Conservation (phyloP, 768 basidiomycete species). For the Lactarius sp. region DNA sequence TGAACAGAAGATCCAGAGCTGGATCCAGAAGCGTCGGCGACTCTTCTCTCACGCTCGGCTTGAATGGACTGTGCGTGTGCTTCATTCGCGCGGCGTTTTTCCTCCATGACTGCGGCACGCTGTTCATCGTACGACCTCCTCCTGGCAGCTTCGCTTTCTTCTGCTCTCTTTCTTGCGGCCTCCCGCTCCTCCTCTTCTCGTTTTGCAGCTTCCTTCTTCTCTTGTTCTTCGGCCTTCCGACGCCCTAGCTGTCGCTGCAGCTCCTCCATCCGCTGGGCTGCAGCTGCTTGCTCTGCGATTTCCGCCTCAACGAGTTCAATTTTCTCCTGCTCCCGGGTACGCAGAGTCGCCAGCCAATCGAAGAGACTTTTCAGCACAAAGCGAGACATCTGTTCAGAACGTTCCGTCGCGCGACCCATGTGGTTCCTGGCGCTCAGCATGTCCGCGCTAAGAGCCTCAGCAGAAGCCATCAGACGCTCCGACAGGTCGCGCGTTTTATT, state of each 20-base stretch:
- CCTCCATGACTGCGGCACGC: slow-evolving; percentile 15
- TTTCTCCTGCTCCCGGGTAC: slow-evolving; percentile 3
- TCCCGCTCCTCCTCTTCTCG: slow-evolving; percentile 13
- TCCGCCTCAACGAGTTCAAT: neutral
- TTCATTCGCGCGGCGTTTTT: neutral
- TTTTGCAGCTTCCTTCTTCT: slow-evolving; percentile 9
- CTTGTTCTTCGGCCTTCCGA: slow-evolving; percentile 13
- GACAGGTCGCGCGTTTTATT: slow-evolving; percentile 14
- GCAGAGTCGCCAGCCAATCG: slow-evolving; percentile 6
- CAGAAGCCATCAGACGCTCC: slow-evolving; percentile 8
- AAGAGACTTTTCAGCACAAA: slow-evolving; percentile 1
- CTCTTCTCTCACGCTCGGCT: slow-evolving; percentile 11
- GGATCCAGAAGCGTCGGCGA: neutral
- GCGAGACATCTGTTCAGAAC: slow-evolving; percentile 9
- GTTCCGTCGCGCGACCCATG: neutral
- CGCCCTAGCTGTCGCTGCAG: slow-evolving; percentile 10
- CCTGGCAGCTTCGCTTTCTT: slow-evolving; percentile 10
- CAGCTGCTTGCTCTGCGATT: slow-evolving; percentile 9
- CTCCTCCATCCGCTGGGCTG: slow-evolving; percentile 9
- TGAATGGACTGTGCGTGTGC: slow-evolving; percentile 8
- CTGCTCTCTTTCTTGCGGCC: slow-evolving; percentile 1
- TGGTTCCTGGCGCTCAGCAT: neutral
- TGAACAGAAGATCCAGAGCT: neutral
- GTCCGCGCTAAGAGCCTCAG: neutral
- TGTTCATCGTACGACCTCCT: slow-evolving; percentile 3